Percentiles rank a stretch among this genome's conserved stretches.
Evolutionary conservation across 2,329 filamentous ascomycete genomes (phyloP).

Genomic region (Colletotrichum trifolii): DNA sequence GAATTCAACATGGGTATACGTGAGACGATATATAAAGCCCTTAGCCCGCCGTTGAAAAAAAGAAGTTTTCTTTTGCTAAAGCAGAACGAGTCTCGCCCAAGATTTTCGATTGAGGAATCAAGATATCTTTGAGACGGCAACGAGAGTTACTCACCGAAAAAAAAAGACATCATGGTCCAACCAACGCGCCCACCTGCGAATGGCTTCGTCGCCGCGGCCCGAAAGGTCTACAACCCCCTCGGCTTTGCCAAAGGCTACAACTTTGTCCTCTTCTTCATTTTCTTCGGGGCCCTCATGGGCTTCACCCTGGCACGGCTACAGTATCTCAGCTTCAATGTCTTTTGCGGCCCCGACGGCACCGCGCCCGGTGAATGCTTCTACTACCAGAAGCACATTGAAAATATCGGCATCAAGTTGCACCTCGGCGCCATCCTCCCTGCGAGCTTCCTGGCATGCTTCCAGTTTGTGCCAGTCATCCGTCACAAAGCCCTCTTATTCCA

Average conservation of each 20-base stretch:
- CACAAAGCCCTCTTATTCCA: constrained; percentile 64
- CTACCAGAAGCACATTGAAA: constrained; percentile 44
- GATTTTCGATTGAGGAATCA: neutral
- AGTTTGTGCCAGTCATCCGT: constrained; percentile 60
- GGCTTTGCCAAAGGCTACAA: constrained; percentile 70
- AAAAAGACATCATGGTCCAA: constrained; percentile 12
- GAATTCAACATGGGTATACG: no score
- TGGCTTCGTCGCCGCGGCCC: constrained; percentile 37
- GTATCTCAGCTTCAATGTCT: constrained; percentile 54
- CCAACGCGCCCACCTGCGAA: constrained; percentile 33
- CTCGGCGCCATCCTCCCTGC: constrained; percentile 57
- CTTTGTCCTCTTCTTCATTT: constrained; percentile 64
- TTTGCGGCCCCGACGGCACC: constrained; percentile 42
- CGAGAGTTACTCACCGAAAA: neutral
- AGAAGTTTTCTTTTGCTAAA: no score
- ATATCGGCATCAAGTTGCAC: constrained; percentile 58
- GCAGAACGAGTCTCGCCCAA: neutral
- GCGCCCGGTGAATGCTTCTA: constrained; percentile 51
- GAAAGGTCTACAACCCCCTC: constrained; percentile 54
- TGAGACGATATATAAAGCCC: no score
- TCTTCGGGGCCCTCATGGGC: constrained; percentile 56
- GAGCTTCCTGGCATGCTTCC: constrained; percentile 54
- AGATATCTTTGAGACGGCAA: neutral
- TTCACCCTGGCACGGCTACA: constrained; percentile 60
- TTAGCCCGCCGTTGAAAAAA: no score